These are phyloP conservation scores for Globisporangium canariense DNA, from an alignment of 352 stramenopile species.

Conservation along the genomic window DNA sequence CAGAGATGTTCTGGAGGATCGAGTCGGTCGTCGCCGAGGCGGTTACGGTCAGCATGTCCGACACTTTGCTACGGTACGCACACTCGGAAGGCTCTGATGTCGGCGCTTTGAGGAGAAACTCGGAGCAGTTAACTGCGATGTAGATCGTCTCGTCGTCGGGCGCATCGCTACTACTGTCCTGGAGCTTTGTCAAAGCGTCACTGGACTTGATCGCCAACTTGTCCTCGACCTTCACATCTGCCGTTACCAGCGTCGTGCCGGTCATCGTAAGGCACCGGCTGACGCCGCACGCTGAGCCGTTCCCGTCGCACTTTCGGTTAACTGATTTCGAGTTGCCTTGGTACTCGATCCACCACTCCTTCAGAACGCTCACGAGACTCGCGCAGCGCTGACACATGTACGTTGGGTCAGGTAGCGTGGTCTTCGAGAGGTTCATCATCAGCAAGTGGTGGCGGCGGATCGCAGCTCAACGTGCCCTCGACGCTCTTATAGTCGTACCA, in stretches of 20 bases:
- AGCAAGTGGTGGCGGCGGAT: too few species aligned
- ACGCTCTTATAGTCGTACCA: too few species aligned
- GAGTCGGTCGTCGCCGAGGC: neutral
- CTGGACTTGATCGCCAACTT: neutral
- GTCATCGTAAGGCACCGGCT: neutral
- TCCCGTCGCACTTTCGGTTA: neutral
- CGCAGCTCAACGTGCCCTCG: too few species aligned
- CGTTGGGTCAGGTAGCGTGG: neutral
- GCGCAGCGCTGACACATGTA: neutral
- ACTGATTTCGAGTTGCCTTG: neutral
- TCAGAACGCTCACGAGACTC: neutral
- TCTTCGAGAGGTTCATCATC: neutral
- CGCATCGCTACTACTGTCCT: neutral
- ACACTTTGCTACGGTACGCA: neutral
- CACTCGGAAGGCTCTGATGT: neutral
- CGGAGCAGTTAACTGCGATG: neutral
- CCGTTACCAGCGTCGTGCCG: neutral
- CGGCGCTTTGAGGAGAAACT: neutral
- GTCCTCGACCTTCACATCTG: neutral
- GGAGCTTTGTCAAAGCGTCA: neutral
- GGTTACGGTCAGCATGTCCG: neutral
- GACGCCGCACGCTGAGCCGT: neutral
- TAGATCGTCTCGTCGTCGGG: neutral
- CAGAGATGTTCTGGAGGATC: neutral
- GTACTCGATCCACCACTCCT: neutral